A percentile compares a stretch with the other conserved stretches of the same genome.
Evolutionary conservation across 495 filamentous ascomycete genomes (phyloP).

Genomic region (Acidiella bohemica): DNA sequence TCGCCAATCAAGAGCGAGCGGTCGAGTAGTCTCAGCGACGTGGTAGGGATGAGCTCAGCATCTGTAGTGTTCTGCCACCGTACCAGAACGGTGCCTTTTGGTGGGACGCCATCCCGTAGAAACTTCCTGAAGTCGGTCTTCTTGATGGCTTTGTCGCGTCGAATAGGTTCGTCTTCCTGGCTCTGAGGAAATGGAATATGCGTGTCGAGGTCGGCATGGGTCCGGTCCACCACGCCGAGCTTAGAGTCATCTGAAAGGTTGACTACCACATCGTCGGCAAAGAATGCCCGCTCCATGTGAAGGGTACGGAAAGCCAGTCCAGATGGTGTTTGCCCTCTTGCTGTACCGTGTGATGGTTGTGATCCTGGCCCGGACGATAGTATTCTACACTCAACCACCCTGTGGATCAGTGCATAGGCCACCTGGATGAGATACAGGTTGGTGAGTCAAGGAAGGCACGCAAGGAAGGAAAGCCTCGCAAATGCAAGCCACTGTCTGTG

Average conservation of each 20-base stretch:
- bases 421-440: too few relatives aligned
- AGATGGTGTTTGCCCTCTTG: too few relatives aligned
- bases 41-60: slow-evolving; percentile 23
- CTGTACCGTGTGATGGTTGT: too few relatives aligned
- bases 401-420: too few relatives aligned
- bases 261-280: slow-evolving; percentile 23
- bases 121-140: slow-evolving; percentile 21
- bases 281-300: slow-evolving; percentile 6
- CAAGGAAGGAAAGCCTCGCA: too few relatives aligned
- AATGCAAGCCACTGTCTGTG: too few relatives aligned
- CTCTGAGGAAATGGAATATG: slow-evolving; percentile 24
- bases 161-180: slow-evolving; percentile 12
- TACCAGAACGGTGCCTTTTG: slow-evolving; percentile 26
- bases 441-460: too few relatives aligned
- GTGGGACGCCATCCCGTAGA: slow-evolving; percentile 26
- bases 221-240: slow-evolving; percentile 27
- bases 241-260: slow-evolving; percentile 17
- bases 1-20: slow-evolving; percentile 29
- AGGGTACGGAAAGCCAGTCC: too few relatives aligned
- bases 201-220: slow-evolving; percentile 26
- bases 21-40: slow-evolving; percentile 25
- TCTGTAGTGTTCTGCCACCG: slow-evolving; percentile 20
- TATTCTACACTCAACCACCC: too few relatives aligned
- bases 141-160: slow-evolving; percentile 15
- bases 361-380: background rate